A percentile compares a stretch with the other conserved stretches of the same genome.
Conservation (phyloP, 371 early-diverging fungal genomes). For the Dipsacomyces acuminosporus region DNA sequence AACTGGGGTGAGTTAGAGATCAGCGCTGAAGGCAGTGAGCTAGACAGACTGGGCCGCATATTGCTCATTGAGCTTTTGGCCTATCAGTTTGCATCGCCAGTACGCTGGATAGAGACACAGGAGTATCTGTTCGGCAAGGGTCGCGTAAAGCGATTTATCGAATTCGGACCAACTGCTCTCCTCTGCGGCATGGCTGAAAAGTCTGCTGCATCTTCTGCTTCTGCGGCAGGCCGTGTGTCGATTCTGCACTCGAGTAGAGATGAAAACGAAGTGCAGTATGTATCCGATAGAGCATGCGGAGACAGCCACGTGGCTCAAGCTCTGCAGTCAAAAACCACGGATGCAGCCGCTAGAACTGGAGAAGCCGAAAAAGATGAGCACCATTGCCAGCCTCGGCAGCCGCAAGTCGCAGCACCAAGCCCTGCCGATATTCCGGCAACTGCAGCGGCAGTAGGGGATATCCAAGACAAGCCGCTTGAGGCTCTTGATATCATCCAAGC, state of each 20-base stretch:
- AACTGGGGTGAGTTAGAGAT: constrained; percentile 66
- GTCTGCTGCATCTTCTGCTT: constrained; percentile 64
- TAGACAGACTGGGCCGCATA: constrained; percentile 67
- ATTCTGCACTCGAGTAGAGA: neutral
- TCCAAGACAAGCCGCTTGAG: constrained; percentile 19
- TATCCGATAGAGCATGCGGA: too few species aligned
- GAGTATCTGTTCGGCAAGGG: constrained; percentile 79
- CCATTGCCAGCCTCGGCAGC: too few species aligned
- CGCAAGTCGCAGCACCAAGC: too few species aligned
- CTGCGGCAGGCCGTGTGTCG: constrained; percentile 7
- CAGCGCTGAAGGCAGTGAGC: constrained; percentile 16
- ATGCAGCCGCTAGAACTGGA: too few species aligned
- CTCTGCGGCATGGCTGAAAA: constrained; percentile 91
- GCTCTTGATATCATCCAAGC: constrained; percentile 45
- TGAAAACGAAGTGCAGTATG: neutral
- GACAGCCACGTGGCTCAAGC: too few species aligned
- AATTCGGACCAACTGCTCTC: constrained; percentile 87
- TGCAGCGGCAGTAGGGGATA: neutral
- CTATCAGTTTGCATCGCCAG: constrained; percentile 91
- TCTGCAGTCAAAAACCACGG: too few species aligned
- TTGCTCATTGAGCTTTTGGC: constrained; percentile 87
- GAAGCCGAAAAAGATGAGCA: too few species aligned
- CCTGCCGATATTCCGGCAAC: too few species aligned
- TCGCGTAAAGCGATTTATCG: constrained; percentile 81
- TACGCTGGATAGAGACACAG: constrained; percentile 96